Conservation (phyloP, 495 filamentous ascomycete species). For the Annulohypoxylon moriforme region DNA sequence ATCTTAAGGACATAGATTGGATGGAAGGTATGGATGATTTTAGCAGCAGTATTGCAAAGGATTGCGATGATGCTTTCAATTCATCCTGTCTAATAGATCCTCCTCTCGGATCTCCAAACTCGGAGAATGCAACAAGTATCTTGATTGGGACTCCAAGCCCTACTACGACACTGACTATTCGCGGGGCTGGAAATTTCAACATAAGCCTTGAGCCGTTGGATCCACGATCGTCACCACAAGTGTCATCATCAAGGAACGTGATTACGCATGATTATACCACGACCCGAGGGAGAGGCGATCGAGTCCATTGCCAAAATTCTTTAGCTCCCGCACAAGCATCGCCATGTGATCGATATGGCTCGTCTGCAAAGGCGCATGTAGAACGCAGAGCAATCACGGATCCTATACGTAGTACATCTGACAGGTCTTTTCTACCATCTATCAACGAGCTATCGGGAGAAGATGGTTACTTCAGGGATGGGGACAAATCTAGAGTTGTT, state of each 20-base stretch:
- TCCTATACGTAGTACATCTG: constrained; percentile 55
- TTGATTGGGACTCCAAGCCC: constrained; percentile 17
- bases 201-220: constrained; percentile 45
- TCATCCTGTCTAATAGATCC: constrained; percentile 49
- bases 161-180: constrained; percentile 22
- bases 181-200: constrained; percentile 10
- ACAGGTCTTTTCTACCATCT: constrained; percentile 59
- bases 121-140: neutral
- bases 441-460: constrained; percentile 62
- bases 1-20: constrained; percentile 49
- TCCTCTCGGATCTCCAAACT: constrained; percentile 9
- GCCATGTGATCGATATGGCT: constrained; percentile 9
- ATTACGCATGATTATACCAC: constrained; percentile 48
- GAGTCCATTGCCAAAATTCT: neutral
- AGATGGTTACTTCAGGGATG: constrained; percentile 37
- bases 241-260: constrained; percentile 65
- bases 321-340: constrained; percentile 7
- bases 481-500: constrained; percentile 48
- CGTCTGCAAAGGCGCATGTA: constrained; percentile 32
- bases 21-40: constrained; percentile 64
- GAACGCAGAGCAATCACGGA: constrained; percentile 65
- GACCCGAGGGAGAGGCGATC: constrained; percentile 26
- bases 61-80: constrained; percentile 82
- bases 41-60: constrained; percentile 59
- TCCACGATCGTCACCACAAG: constrained; percentile 60